Evolutionary conservation across 2,329 filamentous ascomycete species (phyloP).

Genomic region (Trichoderma citrinoviride): DNA sequence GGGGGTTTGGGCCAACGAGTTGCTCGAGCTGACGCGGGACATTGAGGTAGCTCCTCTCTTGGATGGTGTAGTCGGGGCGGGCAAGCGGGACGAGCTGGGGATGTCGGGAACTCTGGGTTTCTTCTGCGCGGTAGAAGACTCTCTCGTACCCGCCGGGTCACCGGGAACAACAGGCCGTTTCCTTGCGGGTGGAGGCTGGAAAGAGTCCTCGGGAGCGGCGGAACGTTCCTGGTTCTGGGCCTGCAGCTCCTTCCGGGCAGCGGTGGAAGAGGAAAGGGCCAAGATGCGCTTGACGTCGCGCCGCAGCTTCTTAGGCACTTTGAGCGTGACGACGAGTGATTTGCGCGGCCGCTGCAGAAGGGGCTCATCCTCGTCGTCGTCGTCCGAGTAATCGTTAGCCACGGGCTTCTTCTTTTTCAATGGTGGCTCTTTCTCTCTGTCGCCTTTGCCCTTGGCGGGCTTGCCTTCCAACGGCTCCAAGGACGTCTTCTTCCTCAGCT

Average conservation of each 20-base stretch:
- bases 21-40: conserved; percentile 53
- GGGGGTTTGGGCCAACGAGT: conserved; percentile 52
- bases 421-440: conserved; percentile 26
- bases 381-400: conserved; percentile 33
- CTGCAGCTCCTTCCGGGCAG: conserved; percentile 27
- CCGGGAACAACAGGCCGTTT: conserved; percentile 47
- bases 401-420: conserved; percentile 31
- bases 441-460: not conserved
- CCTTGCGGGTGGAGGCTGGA: conserved; percentile 38
- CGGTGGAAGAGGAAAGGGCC: conserved; percentile 40
- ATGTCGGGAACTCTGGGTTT: conserved; percentile 45
- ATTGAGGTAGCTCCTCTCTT: conserved; percentile 50
- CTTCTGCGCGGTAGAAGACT: conserved; percentile 36
- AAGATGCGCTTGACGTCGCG: conserved; percentile 48
- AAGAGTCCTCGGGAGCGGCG: conserved; percentile 42
- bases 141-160: conserved; percentile 34
- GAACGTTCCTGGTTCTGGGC: conserved; percentile 37
- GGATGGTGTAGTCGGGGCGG: conserved; percentile 50
- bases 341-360: conserved; percentile 28
- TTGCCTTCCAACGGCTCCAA: conserved; percentile 27
- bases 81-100: conserved; percentile 33
- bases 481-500: conserved; percentile 33
- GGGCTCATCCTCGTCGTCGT: conserved; percentile 39
- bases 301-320: conserved; percentile 47
- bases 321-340: conserved; percentile 45